phyloP scores from a whole-genome alignment of 257 asterid genomes.

The Misopates orontium region DNA sequence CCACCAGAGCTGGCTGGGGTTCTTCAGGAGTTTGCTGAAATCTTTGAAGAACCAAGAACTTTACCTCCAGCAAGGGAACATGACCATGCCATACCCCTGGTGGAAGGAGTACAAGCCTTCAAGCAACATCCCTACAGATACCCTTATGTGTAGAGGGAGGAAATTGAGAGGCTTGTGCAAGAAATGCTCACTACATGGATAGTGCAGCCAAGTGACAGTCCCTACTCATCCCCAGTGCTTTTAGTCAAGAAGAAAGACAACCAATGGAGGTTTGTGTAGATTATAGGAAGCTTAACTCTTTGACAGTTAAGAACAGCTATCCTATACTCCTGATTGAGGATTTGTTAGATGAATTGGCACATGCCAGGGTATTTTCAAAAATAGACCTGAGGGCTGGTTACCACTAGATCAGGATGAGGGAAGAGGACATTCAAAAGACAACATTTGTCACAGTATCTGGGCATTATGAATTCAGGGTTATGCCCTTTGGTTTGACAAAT shows the following conservation, averaged over 20 bases:
- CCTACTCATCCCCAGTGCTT: no score
- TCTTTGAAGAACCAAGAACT: not conserved
- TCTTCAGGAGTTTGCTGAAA: not conserved
- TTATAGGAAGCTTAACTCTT: no score
- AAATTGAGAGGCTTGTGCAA: conserved; percentile 1
- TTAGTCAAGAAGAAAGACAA: conserved; percentile 5
- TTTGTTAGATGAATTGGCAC: not conserved
- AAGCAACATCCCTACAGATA: not conserved
- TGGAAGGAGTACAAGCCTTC: not conserved
- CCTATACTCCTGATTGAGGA: not conserved
- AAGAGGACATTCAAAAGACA: no score
- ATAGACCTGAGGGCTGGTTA: not conserved
- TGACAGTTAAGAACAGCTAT: not conserved
- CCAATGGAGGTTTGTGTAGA: no score
- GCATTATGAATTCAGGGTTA: no score
- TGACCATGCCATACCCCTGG: not conserved
- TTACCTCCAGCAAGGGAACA: not conserved
- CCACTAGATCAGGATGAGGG: no score
- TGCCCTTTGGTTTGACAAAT: not conserved
- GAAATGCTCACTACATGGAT: not conserved
- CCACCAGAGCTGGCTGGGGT: no score
- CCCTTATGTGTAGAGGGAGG: not conserved
- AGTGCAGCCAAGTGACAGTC: no score
- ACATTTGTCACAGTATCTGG: no score
- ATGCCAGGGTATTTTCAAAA: not conserved